phyloP scores from a whole-genome alignment of 768 basidiomycete genomes.

The Calocera cornea region DNA sequence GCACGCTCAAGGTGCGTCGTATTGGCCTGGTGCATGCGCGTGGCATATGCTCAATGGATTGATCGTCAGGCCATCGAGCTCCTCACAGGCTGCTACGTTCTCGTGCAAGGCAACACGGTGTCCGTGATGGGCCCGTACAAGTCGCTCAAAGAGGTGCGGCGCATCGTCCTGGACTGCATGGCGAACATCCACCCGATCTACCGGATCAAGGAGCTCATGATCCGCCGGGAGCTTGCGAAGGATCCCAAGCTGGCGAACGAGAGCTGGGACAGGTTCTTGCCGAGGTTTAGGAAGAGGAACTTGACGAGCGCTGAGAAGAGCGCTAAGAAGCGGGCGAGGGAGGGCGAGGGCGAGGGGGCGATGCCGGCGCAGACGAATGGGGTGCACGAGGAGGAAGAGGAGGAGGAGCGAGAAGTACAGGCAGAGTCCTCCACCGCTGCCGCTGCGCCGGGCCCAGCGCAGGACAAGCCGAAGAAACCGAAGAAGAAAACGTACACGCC shows the following conservation, averaged over 20 bases:
- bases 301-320: constrained; percentile 92
- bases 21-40: too few species aligned
- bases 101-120: constrained; percentile 96
- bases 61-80: constrained; percentile 77
- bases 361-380: background rate
- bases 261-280: constrained; percentile 94
- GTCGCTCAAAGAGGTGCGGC: constrained; percentile 84
- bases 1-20: constrained; percentile 74
- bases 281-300: constrained; percentile 86
- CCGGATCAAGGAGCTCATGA: constrained; percentile 98
- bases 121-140: constrained; percentile 97
- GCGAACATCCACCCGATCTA: constrained; percentile 99
- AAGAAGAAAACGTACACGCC: constrained; percentile 95
- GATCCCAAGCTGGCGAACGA: constrained; percentile 90
- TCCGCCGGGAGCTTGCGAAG: constrained; percentile 91
- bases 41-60: background rate
- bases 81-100: constrained; percentile 88
- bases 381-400: background rate
- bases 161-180: constrained; percentile 98
- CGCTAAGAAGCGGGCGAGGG: constrained; percentile 59
- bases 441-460: background rate
- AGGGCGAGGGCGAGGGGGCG: constrained; percentile 22
- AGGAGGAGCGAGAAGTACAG: background rate
- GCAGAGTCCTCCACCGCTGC: background rate
- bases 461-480: constrained; percentile 33